phyloP scores from a whole-genome alignment of 345 rosid genomes.

The Rhodomyrtus tomentosa region DNA sequence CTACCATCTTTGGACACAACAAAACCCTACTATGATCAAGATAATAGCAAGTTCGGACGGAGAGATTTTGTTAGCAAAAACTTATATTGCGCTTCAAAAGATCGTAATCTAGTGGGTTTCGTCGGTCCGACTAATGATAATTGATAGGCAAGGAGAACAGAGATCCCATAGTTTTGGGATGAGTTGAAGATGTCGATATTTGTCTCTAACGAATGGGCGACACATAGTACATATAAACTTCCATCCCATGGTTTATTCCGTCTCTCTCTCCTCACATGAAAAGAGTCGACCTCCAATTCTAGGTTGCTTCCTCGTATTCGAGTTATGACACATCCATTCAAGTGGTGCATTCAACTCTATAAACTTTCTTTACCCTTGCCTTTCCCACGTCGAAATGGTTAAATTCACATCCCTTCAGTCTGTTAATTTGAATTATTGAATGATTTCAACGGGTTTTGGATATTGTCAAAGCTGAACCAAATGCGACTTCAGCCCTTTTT shows the following conservation, averaged over 20 bases:
- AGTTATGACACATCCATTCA: background rate
- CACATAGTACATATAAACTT: background rate
- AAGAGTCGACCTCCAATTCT: background rate
- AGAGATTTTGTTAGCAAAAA: background rate
- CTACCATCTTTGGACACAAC: background rate
- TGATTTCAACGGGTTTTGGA: background rate
- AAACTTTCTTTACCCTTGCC: background rate
- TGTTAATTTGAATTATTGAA: background rate
- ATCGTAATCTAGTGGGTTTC: background rate
- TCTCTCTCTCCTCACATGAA: background rate
- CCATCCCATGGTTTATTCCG: background rate
- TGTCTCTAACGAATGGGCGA: background rate
- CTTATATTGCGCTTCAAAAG: background rate
- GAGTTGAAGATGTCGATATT: background rate
- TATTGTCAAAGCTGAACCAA: too few species aligned
- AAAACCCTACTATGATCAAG: background rate
- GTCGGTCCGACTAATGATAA: background rate
- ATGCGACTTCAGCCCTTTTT: background rate
- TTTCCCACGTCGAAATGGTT: background rate
- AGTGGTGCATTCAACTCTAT: background rate
- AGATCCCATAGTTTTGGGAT: background rate
- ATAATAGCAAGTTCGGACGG: background rate
- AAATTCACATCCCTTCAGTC: background rate
- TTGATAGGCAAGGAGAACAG: background rate
- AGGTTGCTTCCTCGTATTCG: background rate